Evolutionary conservation across 1,284 basidiomycete species (phyloP).

Genomic region (Ceratobasidium sp.): DNA sequence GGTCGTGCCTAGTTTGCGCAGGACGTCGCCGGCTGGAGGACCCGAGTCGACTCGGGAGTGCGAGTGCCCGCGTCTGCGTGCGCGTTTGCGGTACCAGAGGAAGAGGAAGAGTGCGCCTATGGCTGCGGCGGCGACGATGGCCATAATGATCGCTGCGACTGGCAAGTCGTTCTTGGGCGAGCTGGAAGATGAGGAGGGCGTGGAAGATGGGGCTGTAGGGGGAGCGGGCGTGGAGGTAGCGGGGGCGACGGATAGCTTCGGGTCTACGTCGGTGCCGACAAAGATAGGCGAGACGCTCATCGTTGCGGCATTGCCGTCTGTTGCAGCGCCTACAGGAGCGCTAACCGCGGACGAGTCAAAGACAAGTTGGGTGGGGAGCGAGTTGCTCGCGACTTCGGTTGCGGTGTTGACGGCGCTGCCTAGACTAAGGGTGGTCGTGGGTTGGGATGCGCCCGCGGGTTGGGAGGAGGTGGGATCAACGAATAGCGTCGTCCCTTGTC

Average conservation of each 20-base stretch:
- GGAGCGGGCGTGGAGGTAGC: neutral
- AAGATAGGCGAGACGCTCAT: conserved; percentile 13
- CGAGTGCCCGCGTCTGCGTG: conserved; percentile 23
- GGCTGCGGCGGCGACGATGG: conserved; percentile 7
- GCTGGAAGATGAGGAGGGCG: neutral
- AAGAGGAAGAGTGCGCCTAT: conserved; percentile 6
- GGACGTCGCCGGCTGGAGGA: conserved; percentile 31
- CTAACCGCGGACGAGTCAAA: conserved; percentile 15
- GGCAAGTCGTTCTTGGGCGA: conserved; percentile 12
- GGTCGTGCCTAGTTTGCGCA: conserved; percentile 33
- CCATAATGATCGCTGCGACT: conserved; percentile 14
- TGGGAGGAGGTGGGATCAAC: neutral
- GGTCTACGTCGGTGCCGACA: neutral
- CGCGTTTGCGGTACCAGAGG: conserved; percentile 35
- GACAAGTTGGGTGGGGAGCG: conserved; percentile 34
- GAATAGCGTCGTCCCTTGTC: conserved; percentile 16
- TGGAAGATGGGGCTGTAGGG: neutral
- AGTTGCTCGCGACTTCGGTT: conserved; percentile 5
- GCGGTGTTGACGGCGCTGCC: conserved; percentile 20
- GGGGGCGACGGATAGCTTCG: neutral
- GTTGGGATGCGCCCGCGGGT: neutral
- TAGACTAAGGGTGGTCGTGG: neutral
- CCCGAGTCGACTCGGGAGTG: conserved; percentile 3
- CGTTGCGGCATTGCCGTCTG: conserved; percentile 6
- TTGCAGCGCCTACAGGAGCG: neutral